Evolutionary conservation across 345 rosid species (phyloP).

Genomic region (Leavenworthia alabamica): DNA sequence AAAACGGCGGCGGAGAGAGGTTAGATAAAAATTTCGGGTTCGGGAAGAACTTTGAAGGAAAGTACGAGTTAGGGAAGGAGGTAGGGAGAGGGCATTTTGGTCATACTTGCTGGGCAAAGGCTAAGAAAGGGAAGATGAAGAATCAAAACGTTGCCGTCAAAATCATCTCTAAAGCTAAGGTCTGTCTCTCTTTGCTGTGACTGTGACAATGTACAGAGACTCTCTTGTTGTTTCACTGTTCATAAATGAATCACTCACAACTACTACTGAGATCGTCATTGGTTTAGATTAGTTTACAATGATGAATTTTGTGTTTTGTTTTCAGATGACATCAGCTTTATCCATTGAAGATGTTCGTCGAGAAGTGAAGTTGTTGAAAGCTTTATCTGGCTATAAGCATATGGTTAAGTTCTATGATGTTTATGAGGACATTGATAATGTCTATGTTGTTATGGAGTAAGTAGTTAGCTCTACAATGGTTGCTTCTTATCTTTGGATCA

Average conservation of each 20-base stretch:
- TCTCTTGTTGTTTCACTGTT: constrained; percentile 9
- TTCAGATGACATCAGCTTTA: constrained; percentile 86
- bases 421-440: constrained; percentile 70
- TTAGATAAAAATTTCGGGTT: constrained; percentile 88
- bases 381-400: constrained; percentile 71
- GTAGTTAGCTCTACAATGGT: constrained; percentile 17
- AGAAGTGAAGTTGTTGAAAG: constrained; percentile 90
- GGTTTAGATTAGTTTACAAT: too few species aligned
- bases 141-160: constrained; percentile 82
- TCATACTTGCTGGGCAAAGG: constrained; percentile 87
- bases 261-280: too few species aligned
- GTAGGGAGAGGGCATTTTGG: constrained; percentile 99
- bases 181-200: neutral
- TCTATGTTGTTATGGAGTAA: constrained; percentile 95
- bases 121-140: constrained; percentile 75
- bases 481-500: neutral
- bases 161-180: constrained; percentile 91
- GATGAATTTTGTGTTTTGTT: neutral
- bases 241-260: neutral
- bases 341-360: constrained; percentile 92
- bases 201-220: neutral
- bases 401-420: constrained; percentile 81
- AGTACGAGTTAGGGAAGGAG: constrained; percentile 80
- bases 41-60: constrained; percentile 62
- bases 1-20: constrained; percentile 32